These are phyloP conservation scores for Tripterygium wilfordii DNA, from an alignment of 177 flowering plant genomes.

Conservation along the genomic window DNA sequence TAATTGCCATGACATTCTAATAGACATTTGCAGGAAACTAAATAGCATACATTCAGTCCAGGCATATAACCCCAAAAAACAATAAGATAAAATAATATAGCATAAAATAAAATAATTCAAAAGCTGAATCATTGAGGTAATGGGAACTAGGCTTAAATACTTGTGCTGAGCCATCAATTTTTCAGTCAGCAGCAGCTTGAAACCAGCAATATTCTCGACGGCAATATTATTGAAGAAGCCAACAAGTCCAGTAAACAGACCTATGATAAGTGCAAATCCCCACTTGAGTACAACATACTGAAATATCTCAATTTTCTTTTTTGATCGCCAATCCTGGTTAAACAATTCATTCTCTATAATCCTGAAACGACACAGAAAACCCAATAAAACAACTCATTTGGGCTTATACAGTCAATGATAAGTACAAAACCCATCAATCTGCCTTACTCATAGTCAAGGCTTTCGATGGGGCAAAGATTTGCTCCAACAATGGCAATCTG, in stretches of 20 bases:
- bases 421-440: neutral
- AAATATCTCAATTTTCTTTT: slow-evolving; percentile 64
- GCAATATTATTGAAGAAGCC: slow-evolving; percentile 81
- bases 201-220: slow-evolving; percentile 87
- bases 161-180: slow-evolving; percentile 28
- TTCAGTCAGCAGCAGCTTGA: slow-evolving; percentile 61
- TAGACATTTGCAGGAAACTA: too few species aligned
- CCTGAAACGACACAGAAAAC: too few species aligned
- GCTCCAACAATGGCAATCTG: slow-evolving; percentile 34
- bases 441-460: slow-evolving; percentile 53
- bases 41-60: too few species aligned
- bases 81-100: too few species aligned
- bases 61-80: too few species aligned
- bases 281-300: slow-evolving; percentile 83
- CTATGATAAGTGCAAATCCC: slow-evolving; percentile 80
- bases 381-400: neutral
- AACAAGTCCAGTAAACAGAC: slow-evolving; percentile 61
- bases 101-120: too few species aligned
- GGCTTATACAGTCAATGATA: neutral
- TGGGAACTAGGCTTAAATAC: too few species aligned
- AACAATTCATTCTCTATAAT: slow-evolving; percentile 79
- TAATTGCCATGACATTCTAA: too few species aligned
- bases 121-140: too few species aligned
- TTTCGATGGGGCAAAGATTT: slow-evolving; percentile 32
- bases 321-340: slow-evolving; percentile 91